Percentiles rank a stretch among this genome's conserved stretches.
Conservation (phyloP, 805 yeast species). For the Ogataea siamensis region DNA sequence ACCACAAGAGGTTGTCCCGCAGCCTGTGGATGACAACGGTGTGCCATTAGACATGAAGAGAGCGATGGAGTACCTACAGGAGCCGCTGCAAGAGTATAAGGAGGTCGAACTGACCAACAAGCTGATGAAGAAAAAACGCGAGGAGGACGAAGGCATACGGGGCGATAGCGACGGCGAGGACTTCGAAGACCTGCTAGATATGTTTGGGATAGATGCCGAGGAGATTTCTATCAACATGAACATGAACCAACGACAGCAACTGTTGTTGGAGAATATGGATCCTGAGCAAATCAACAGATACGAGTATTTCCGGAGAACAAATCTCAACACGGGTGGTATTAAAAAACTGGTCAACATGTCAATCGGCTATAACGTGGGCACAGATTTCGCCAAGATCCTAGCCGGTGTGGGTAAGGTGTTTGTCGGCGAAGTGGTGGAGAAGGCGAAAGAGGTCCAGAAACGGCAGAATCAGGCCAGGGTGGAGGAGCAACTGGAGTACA, state of each 20-base stretch:
- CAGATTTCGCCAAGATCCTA: constrained; percentile 72
- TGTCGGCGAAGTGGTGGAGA: constrained; percentile 85
- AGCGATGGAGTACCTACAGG: constrained; percentile 27
- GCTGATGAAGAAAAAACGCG: constrained; percentile 26
- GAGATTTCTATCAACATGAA: constrained; percentile 34
- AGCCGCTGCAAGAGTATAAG: constrained; percentile 22
- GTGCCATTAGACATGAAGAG: constrained; percentile 27
- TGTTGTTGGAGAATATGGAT: constrained; percentile 70
- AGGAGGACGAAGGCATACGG: constrained; percentile 31
- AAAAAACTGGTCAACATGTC: constrained; percentile 77
- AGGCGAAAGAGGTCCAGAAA: constrained; percentile 70
- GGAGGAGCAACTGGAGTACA: constrained; percentile 40
- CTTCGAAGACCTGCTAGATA: constrained; percentile 31
- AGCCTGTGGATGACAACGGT: constrained; percentile 17
- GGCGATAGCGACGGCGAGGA: constrained; percentile 28
- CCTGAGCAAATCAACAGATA: constrained; percentile 84
- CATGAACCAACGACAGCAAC: constrained; percentile 56
- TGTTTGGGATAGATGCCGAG: constrained; percentile 33
- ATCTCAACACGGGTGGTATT: constrained; percentile 68
- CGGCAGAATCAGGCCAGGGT: constrained; percentile 46
- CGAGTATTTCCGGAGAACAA: constrained; percentile 81
- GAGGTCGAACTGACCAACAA: constrained; percentile 24
- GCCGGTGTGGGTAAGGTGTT: constrained; percentile 87
- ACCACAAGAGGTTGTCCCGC: constrained; percentile 3
- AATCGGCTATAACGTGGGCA: constrained; percentile 76